Evolutionary conservation across 2,329 filamentous ascomycete genomes (phyloP).

Genomic region (Alternaria ethzedia): DNA sequence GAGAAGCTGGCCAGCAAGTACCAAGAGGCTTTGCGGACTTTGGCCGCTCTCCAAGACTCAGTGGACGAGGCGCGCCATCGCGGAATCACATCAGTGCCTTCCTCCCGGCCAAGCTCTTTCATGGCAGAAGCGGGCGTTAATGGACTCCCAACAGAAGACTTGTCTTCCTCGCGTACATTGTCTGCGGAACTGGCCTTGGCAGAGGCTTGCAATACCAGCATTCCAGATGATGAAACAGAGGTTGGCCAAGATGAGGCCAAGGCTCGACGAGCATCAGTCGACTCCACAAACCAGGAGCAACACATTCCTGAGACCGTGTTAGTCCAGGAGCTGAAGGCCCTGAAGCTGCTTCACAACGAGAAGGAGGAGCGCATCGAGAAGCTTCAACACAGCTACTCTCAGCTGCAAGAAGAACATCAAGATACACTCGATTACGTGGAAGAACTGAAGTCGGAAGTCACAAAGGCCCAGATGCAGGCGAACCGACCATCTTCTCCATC

Average conservation of each 20-base stretch:
- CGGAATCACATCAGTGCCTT: constrained; percentile 59
- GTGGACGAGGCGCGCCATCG: constrained; percentile 78
- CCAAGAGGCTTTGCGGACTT: constrained; percentile 80
- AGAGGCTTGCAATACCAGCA: constrained; percentile 62
- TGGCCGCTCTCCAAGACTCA: constrained; percentile 85
- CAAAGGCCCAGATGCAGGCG: constrained; percentile 74
- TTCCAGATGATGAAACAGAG: constrained; percentile 51
- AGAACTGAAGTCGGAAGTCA: constrained; percentile 85
- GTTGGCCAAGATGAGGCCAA: constrained; percentile 67
- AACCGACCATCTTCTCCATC: constrained; percentile 66
- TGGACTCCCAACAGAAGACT: constrained; percentile 69
- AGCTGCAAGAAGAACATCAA: constrained; percentile 81
- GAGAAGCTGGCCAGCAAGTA: constrained; percentile 87
- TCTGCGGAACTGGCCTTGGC: constrained; percentile 92
- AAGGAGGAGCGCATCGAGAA: constrained; percentile 77
- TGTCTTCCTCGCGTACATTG: constrained; percentile 85
- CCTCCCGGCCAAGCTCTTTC: constrained; percentile 76
- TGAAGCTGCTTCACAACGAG: constrained; percentile 74
- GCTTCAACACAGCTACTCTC: constrained; percentile 78
- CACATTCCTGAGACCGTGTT: constrained; percentile 20
- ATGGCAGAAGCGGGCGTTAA: constrained; percentile 77
- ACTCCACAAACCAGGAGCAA: constrained; percentile 24
- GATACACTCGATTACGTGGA: constrained; percentile 86
- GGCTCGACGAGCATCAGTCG: constrained; percentile 38
- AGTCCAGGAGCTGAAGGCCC: constrained; percentile 69